Evolutionary conservation across 257 asterid genomes (phyloP).

Genomic region (Solanum ossicruentum): DNA sequence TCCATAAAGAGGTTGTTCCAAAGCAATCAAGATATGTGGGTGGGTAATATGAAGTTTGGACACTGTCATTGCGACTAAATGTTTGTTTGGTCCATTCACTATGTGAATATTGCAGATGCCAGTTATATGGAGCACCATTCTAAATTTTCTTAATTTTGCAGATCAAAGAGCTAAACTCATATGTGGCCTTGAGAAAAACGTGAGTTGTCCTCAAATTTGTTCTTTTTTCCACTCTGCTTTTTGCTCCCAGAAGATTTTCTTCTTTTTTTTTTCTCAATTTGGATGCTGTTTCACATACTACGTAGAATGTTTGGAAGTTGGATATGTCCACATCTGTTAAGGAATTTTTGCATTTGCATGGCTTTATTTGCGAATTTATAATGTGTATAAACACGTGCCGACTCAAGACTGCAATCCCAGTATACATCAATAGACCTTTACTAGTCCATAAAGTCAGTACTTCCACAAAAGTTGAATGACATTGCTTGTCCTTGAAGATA

Average conservation of each 20-base stretch:
- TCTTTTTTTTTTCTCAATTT: background rate
- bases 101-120: background rate
- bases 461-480: background rate
- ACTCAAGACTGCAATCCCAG: background rate
- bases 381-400: background rate
- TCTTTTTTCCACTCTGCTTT: background rate
- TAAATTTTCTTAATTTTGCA: constrained; percentile 26
- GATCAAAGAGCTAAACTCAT: constrained; percentile 94
- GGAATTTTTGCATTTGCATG: background rate
- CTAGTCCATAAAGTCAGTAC: background rate
- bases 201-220: constrained; percentile 31
- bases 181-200: constrained; percentile 94
- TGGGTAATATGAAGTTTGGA: background rate
- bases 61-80: background rate
- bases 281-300: background rate
- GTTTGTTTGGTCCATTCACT: background rate
- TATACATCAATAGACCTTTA: background rate
- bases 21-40: background rate
- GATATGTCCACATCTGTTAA: background rate
- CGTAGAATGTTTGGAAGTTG: background rate
- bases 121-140: background rate
- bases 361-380: background rate
- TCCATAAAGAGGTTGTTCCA: background rate
- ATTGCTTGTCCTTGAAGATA: background rate
- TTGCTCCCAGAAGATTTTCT: background rate